These are phyloP conservation scores for Sporothrix mexicana DNA, from an alignment of 2,329 filamentous ascomycete genomes.

Conservation along the genomic window DNA sequence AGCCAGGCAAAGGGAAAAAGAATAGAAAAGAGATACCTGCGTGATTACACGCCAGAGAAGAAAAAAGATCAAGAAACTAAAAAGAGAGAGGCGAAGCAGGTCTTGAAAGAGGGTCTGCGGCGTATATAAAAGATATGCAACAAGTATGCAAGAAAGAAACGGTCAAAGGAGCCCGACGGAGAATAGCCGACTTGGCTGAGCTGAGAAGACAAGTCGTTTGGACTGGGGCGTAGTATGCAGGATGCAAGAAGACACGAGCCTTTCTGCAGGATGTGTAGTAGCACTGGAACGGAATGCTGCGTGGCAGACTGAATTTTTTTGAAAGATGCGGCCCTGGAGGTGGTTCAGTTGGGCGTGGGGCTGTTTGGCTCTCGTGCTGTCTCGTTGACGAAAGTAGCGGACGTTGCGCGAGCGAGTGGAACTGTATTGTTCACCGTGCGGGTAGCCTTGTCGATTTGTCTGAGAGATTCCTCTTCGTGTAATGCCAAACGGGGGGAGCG, in stretches of 20 bases:
- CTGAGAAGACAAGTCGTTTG: background rate
- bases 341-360: slow-evolving; percentile 22
- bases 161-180: slow-evolving; percentile 9
- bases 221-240: slow-evolving; percentile 9
- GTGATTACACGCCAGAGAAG: background rate
- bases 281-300: slow-evolving; percentile 31
- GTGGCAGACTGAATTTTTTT: slow-evolving; percentile 28
- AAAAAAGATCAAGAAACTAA: background rate
- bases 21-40: background rate
- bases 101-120: background rate
- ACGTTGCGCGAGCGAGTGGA: slow-evolving; percentile 13
- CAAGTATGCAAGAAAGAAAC: slow-evolving; percentile 6
- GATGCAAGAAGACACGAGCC: slow-evolving; percentile 13
- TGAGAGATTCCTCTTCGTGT: background rate
- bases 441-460: slow-evolving; percentile 11
- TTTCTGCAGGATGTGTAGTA: slow-evolving; percentile 13
- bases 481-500: slow-evolving; percentile 3
- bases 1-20: slow-evolving; percentile 18
- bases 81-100: slow-evolving; percentile 2
- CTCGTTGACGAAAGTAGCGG: background rate
- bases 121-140: slow-evolving; percentile 20
- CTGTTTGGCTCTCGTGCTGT: slow-evolving; percentile 18
- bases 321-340: slow-evolving; percentile 17
- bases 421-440: background rate
- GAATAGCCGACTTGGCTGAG: slow-evolving; percentile 1